A percentile compares a stretch with the other conserved stretches of the same genome.
phyloP scores from a whole-genome alignment of 106 monocot genomes.

The Posidonia australis region DNA sequence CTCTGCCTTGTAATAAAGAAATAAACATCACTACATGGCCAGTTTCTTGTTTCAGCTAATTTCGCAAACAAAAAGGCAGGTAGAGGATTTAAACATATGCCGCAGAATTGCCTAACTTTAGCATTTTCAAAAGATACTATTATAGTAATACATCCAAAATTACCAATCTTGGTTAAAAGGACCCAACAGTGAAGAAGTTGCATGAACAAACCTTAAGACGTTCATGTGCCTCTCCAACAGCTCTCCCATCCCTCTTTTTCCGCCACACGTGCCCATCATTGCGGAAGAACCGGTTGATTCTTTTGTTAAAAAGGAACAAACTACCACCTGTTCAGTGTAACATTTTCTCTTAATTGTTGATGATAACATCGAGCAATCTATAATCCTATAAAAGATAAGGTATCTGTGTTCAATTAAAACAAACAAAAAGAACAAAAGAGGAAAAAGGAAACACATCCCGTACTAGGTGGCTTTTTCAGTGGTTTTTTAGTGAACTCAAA shows the following conservation, averaged over 20 bases:
- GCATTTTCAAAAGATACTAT: too few species aligned
- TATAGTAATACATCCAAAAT: too few species aligned
- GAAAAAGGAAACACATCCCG: too few species aligned
- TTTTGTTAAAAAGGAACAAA: constrained; percentile 69
- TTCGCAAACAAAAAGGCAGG: too few species aligned
- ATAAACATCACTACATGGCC: too few species aligned
- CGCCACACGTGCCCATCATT: constrained; percentile 62
- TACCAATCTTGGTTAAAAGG: too few species aligned
- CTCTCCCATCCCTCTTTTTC: constrained; percentile 58
- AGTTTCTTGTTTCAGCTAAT: too few species aligned
- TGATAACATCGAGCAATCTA: background rate
- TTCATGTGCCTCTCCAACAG: constrained; percentile 57
- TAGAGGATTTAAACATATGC: too few species aligned
- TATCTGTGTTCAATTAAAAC: background rate
- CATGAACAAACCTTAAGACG: constrained; percentile 38
- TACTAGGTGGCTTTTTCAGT: constrained; percentile 69
- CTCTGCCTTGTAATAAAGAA: too few species aligned
- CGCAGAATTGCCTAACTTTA: too few species aligned
- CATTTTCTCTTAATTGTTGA: background rate
- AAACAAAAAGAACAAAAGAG: background rate
- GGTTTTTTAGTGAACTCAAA: constrained; percentile 24
- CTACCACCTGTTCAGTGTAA: constrained; percentile 50
- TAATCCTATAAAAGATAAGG: background rate
- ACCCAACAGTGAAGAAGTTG: too few species aligned
- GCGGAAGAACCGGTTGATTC: constrained; percentile 50